A percentile compares a stretch with the other conserved stretches of the same genome.
Conservation (phyloP, 2,329 filamentous ascomycete species). For the Fusarium piperis region DNA sequence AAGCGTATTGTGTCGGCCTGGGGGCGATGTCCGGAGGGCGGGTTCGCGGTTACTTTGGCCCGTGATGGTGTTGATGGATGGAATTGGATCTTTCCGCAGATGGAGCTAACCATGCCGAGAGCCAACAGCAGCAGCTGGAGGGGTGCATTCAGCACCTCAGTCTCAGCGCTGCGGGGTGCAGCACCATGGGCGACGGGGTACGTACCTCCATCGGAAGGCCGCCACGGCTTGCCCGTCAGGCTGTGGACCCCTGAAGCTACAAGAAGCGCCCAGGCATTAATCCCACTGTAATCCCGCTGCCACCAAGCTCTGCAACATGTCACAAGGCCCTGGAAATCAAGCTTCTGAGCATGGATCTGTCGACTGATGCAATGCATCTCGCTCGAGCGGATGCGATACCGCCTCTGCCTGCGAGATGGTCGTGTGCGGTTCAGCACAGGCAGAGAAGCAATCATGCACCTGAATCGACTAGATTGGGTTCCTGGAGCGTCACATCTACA, state of each 20-base stretch:
- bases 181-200: not conserved
- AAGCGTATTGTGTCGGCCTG: not conserved
- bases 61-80: conserved; percentile 17
- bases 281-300: not conserved
- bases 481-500: not conserved
- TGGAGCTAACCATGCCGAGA: conserved; percentile 19
- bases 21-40: not conserved
- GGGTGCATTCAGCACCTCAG: conserved; percentile 11
- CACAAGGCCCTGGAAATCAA: not conserved
- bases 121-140: conserved; percentile 26
- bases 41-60: conserved; percentile 2
- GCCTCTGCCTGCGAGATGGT: not conserved
- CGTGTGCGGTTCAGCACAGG: not conserved
- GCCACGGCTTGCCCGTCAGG: not conserved
- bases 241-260: not conserved
- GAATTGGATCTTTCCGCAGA: conserved; percentile 14
- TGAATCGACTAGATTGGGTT: not conserved
- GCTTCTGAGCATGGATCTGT: not conserved
- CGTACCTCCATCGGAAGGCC: not conserved
- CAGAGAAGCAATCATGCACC: not conserved
- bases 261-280: not conserved
- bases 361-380: not conserved
- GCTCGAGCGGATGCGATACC: not conserved
- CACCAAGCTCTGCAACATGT: not conserved
- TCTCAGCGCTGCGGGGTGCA: conserved; percentile 30